phyloP scores from a whole-genome alignment of 495 filamentous ascomycete species.

The Barbatosphaeria neglecta region DNA sequence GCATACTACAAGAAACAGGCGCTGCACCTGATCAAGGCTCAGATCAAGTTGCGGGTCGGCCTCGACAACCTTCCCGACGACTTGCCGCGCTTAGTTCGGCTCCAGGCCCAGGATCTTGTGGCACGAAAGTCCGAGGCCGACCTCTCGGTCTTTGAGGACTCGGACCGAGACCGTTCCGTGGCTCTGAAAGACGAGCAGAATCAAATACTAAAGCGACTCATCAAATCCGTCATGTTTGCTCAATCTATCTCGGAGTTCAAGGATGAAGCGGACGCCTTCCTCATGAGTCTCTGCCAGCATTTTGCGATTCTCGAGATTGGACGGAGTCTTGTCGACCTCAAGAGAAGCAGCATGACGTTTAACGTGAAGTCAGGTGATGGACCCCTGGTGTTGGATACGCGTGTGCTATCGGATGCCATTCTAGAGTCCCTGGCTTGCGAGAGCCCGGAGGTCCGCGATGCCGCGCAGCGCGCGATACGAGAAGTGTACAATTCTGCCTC shows the following conservation, averaged over 20 bases:
- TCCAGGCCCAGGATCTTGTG: conserved; percentile 79
- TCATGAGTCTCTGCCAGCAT: conserved; percentile 74
- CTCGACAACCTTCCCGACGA: conserved; percentile 83
- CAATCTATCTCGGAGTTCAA: conserved; percentile 71
- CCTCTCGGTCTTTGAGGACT: conserved; percentile 51
- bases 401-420: conserved; percentile 79
- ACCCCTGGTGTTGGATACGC: conserved; percentile 67
- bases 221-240: conserved; percentile 82
- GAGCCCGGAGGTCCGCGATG: conserved; percentile 61
- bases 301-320: conserved; percentile 88
- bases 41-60: conserved; percentile 83
- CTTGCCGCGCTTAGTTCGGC: conserved; percentile 66
- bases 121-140: conserved; percentile 52
- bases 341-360: conserved; percentile 62
- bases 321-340: conserved; percentile 60
- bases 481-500: conserved; percentile 67
- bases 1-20: conserved; percentile 88
- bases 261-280: conserved; percentile 55
- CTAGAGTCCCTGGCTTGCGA: conserved; percentile 82
- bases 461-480: conserved; percentile 65
- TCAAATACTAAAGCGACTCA: conserved; percentile 62
- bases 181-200: conserved; percentile 80
- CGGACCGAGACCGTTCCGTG: conserved; percentile 70
- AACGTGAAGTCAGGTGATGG: conserved; percentile 79
- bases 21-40: conserved; percentile 69